These are phyloP conservation scores for Byssochlamys sp. DNA, from an alignment of 2,329 filamentous ascomycete genomes.

Conservation along the genomic window DNA sequence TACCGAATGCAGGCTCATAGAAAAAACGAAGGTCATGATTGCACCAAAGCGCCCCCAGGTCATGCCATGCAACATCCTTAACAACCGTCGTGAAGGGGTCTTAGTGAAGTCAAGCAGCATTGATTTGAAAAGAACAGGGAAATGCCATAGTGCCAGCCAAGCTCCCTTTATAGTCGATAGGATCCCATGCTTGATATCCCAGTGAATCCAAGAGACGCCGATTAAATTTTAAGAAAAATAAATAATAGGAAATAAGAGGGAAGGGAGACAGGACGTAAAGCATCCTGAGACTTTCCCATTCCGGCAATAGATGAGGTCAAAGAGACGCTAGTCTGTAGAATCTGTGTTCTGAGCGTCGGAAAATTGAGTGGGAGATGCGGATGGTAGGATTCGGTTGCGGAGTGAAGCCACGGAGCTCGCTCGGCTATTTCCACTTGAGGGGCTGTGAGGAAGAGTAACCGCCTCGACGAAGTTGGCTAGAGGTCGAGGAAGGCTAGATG, in stretches of 20 bases:
- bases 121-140: not conserved
- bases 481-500: conserved; percentile 12
- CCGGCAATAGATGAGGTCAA: not conserved
- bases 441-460: not conserved
- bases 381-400: not conserved
- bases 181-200: not conserved
- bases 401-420: not conserved
- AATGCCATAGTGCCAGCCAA: not conserved
- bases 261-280: not conserved
- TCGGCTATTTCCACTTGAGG: not conserved
- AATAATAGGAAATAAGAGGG: not conserved
- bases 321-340: not conserved
- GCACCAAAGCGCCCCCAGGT: not conserved
- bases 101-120: not conserved
- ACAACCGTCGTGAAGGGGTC: not conserved
- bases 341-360: not conserved
- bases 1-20: not conserved
- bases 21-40: not conserved
- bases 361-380: not conserved
- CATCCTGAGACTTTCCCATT: not conserved
- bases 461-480: conserved; percentile 7
- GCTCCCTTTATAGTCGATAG: not conserved
- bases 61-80: not conserved
- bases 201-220: not conserved
- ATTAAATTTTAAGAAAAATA: not conserved